Conservation (phyloP, 495 filamentous ascomycete genomes). For the Aspergillus conjunctus region DNA sequence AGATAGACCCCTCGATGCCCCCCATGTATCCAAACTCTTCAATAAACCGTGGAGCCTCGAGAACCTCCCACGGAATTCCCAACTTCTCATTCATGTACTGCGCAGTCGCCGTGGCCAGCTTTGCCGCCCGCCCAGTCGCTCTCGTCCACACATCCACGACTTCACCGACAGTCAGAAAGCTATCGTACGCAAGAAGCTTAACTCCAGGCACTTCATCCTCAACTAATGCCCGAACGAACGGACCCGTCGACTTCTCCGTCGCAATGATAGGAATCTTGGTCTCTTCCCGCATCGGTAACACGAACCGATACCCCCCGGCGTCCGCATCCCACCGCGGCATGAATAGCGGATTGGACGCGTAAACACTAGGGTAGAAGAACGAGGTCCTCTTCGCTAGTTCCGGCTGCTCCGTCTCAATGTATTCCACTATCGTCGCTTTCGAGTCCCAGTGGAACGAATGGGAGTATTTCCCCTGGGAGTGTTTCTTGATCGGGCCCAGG, state of each 20-base stretch:
- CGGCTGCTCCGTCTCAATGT: conserved; percentile 33
- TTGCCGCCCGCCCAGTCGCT: conserved; percentile 34
- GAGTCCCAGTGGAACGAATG: conserved; percentile 42
- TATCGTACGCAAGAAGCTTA: conserved; percentile 48
- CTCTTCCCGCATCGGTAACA: conserved; percentile 29
- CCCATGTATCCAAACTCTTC: conserved; percentile 46
- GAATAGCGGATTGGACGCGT: conserved; percentile 37
- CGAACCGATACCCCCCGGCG: conserved; percentile 29
- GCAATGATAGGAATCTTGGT: conserved; percentile 42
- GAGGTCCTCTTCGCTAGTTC: conserved; percentile 34
- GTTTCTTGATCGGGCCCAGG: conserved; percentile 33
- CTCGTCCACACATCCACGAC: conserved; percentile 35
- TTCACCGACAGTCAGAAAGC: conserved; percentile 34
- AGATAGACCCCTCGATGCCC: conserved; percentile 36
- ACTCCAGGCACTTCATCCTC: conserved; percentile 35
- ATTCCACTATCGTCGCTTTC: conserved; percentile 40
- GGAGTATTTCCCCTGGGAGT: conserved; percentile 41
- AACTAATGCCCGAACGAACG: conserved; percentile 45
- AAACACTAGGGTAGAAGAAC: conserved; percentile 37
- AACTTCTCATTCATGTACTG: conserved; percentile 37
- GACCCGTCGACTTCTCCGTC: conserved; percentile 38
- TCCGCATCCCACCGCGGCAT: conserved; percentile 32
- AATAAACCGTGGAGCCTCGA: conserved; percentile 37
- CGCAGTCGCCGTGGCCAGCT: conserved; percentile 29
- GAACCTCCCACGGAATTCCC: conserved; percentile 40